Evolutionary conservation across 179 eudicot species (phyloP).

Genomic region (Vitellaria paradoxa): DNA sequence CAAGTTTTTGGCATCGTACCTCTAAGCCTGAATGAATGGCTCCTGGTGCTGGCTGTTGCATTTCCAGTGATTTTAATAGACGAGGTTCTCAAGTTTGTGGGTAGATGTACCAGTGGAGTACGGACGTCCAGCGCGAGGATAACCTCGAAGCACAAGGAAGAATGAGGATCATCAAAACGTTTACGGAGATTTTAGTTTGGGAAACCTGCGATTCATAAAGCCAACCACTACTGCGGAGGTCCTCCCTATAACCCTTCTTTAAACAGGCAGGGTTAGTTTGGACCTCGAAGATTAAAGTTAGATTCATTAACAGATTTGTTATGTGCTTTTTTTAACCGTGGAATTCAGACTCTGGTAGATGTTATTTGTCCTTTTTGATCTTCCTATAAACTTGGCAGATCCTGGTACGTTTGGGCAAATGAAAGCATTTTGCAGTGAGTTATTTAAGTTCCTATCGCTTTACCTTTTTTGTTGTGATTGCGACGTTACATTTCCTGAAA

Average conservation of each 20-base stretch:
- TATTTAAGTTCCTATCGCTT: background rate
- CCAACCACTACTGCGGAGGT: background rate
- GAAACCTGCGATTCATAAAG: background rate
- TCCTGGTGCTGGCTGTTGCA: slow-evolving; percentile 70
- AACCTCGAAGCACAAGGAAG: slow-evolving; percentile 50
- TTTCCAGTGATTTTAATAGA: slow-evolving; percentile 82
- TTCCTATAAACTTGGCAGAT: slow-evolving; percentile 1
- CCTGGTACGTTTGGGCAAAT: background rate
- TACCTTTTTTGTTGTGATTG: background rate
- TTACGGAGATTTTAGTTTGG: background rate
- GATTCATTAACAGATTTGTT: background rate
- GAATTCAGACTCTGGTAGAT: background rate
- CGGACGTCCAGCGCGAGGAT: slow-evolving; percentile 21
- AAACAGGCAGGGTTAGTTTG: slow-evolving; percentile 4
- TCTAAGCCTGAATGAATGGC: slow-evolving; percentile 82
- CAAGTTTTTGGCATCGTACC: slow-evolving; percentile 80
- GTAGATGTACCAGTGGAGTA: slow-evolving; percentile 54
- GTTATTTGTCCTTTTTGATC: background rate
- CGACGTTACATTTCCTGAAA: background rate
- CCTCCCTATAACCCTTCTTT: slow-evolving; percentile 1
- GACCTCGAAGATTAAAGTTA: slow-evolving; percentile 8
- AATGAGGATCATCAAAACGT: slow-evolving; percentile 29
- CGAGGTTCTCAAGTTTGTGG: slow-evolving; percentile 76
- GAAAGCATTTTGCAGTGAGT: background rate
- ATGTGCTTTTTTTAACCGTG: background rate